These are phyloP conservation scores for Skeletonema menzelii DNA, from an alignment of 108 stramenopile species.

Conservation along the genomic window DNA sequence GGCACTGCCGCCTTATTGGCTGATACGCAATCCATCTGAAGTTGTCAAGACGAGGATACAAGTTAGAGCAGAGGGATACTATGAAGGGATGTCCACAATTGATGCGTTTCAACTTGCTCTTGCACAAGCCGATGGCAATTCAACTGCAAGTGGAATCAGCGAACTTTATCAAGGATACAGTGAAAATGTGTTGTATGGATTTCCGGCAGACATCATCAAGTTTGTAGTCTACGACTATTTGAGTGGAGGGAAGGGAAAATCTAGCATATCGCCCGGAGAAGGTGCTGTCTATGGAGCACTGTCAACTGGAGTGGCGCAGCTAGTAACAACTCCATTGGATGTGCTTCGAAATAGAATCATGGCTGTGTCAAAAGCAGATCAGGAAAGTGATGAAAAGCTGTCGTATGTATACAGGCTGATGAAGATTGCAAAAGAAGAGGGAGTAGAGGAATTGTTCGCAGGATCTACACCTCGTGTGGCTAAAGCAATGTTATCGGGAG, in stretches of 20 bases:
- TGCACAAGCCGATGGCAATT: slow-evolving; percentile 5
- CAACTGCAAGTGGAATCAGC: slow-evolving; percentile 18
- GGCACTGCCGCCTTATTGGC: slow-evolving; percentile 77
- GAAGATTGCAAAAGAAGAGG: slow-evolving; percentile 60
- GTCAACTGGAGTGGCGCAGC: slow-evolving; percentile 72
- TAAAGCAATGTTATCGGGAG: slow-evolving; percentile 82
- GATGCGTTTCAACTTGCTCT: slow-evolving; percentile 51
- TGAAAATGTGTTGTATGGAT: slow-evolving; percentile 82
- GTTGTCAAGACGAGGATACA: slow-evolving; percentile 84
- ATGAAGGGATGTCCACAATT: slow-evolving; percentile 47
- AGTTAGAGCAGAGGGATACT: slow-evolving; percentile 58
- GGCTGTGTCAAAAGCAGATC: slow-evolving; percentile 36
- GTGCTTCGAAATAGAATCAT: slow-evolving; percentile 81
- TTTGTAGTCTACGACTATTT: slow-evolving; percentile 73
- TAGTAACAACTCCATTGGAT: slow-evolving; percentile 78
- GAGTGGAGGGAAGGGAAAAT: slow-evolving; percentile 38
- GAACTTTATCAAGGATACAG: slow-evolving; percentile 74
- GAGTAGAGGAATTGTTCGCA: slow-evolving; percentile 67
- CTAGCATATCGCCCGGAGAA: slow-evolving; percentile 54
- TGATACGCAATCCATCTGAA: slow-evolving; percentile 82
- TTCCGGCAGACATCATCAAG: slow-evolving; percentile 82
- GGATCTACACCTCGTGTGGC: slow-evolving; percentile 70
- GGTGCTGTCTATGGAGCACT: slow-evolving; percentile 72
- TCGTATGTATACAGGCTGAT: slow-evolving; percentile 56
- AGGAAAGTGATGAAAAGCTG: neutral